Evolutionary conservation across 345 rosid genomes (phyloP), one percentile per base, ranked within the genome.

Genomic region (Viola odorata): DNA sequence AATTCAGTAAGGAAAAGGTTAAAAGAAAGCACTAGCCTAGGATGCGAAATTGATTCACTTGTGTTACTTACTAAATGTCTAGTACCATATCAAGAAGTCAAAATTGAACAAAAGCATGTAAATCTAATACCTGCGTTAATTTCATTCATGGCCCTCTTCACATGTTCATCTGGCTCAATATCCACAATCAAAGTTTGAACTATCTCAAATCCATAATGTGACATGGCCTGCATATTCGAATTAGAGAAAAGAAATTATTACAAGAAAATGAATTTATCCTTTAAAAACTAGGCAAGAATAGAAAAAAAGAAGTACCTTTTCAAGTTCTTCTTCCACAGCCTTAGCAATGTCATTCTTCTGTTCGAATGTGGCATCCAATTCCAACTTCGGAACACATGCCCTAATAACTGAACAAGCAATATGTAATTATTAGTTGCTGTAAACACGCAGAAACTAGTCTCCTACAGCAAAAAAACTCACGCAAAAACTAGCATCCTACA

Each of bases 321-420:
- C 70, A 12, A 66, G 70, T 59, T 66, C 64, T 10, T 37, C 3
- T 36, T 59, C 70, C 50, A 66, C 70, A 15, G 53, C 64, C 52
- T 58, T 66, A 50, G 70, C 70, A 13, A 66, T 66, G 8, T 66
- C 70, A 58, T 66, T 58, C 58, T 66, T 66, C 58, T 66, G 70
- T 58, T 66, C 70, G 52, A 66, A 66, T n/a, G 63, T 15, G 44
- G 70, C 37, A 52, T 66, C 70, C 51, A 66, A 42, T 8, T 66
- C 70, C 70, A 66, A 52, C 51, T 66, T 66, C 8, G 70, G 70
- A 58, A 66, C 70, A 37, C 70, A 50, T 13, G 70, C 64, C 58
- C 64, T 41, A 32, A 66, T 66, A 52, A 66, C 70, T 66, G 41
- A 53, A 66, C 37, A 52, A 37, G 17, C 58, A 58, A 66, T 41